Evolutionary conservation across 768 basidiomycete species (phyloP), one percentile per base, ranked within the genome.

Genomic region (Agaricus bisporus): DNA sequence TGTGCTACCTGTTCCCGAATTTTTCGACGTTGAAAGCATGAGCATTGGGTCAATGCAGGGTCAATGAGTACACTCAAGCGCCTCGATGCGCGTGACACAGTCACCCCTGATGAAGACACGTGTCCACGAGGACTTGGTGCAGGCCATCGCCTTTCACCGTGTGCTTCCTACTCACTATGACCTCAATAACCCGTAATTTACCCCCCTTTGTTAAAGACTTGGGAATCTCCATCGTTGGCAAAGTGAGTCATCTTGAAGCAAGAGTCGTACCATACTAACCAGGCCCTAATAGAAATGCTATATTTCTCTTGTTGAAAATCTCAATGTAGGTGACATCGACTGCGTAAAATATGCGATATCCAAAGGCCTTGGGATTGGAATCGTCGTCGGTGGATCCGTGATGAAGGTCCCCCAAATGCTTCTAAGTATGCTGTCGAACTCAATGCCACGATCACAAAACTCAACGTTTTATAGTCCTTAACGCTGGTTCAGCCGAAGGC

Each of bases 351-450:
- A 92, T 68, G 81, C 91, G 1, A 66, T 97, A 49, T 97, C 94
- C 2, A 98, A 98, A 65, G 94, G 85, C 0, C 73, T 99, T 6
- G 95, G 97, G 0, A 70, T 99, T 14, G 95, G 87, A 0, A 95
- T 98, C 48, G 94, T 98, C 41, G 73, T 89, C 1, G 95, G 90
- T 39, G 95, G 95, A 0, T 85, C 87, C 2, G 90, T 99, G 57
- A 89, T 99, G 84, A 99, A 99, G 70, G 80, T 98, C 2, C 95
- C 95, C 1, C 95, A 98, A 66, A 73, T 97, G n/a, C 61, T 90
- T 26, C 78, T 92, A 50, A 91, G 90, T 91, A 60, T 63, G 88
- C 73, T 32, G 3, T 7, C 15, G 38, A 35, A 25, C 25, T 25
- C 10, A 4, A 32, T 4, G 29, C 9, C 17, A n/a, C 29, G 36